A percentile compares a stretch with the other conserved stretches of the same genome.
Evolutionary conservation across 768 basidiomycete species (phyloP).

Genomic region (Boletus eberwhitei): DNA sequence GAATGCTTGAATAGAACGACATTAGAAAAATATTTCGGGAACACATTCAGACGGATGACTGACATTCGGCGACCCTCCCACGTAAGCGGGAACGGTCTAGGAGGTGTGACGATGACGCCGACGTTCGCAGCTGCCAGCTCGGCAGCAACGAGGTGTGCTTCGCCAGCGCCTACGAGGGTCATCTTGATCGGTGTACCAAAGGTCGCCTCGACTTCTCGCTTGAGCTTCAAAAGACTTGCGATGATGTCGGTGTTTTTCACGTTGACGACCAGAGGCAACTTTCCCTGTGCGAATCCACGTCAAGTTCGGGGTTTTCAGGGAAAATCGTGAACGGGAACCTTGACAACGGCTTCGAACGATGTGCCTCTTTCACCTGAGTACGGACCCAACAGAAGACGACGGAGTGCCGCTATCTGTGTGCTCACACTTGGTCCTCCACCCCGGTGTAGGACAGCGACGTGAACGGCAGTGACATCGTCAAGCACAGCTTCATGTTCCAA

Average conservation of each 20-base stretch:
- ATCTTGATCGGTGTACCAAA: conserved; percentile 34
- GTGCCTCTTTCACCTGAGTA: conserved; percentile 24
- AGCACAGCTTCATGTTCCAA: conserved; percentile 64
- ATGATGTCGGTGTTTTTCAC: conserved; percentile 76
- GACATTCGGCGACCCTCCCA: conserved; percentile 72
- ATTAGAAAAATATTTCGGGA: not conserved
- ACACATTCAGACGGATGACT: conserved; percentile 16
- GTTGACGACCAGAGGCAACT: conserved; percentile 60
- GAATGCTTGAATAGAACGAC: conserved; percentile 38
- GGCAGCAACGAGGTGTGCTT: conserved; percentile 46
- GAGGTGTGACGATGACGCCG: conserved; percentile 65
- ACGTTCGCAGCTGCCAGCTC: conserved; percentile 54
- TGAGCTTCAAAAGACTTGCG: conserved; percentile 61
- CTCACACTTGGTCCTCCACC: conserved; percentile 46
- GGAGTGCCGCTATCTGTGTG: conserved; percentile 58
- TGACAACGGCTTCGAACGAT: conserved; percentile 36
- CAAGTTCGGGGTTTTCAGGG: conserved; percentile 1
- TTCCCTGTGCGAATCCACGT: conserved; percentile 38
- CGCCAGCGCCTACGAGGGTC: conserved; percentile 58
- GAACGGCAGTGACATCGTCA: conserved; percentile 62
- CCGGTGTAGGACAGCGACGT: conserved; percentile 43
- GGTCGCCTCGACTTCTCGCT: conserved; percentile 46
- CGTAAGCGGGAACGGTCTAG: conserved; percentile 57
- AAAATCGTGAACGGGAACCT: conserved; percentile 25
- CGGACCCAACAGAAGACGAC: conserved; percentile 41